Base-by-base conservation (phyloP, 2,329 filamentous ascomycete species). In the Diaporthe citrichinensis region DNA sequence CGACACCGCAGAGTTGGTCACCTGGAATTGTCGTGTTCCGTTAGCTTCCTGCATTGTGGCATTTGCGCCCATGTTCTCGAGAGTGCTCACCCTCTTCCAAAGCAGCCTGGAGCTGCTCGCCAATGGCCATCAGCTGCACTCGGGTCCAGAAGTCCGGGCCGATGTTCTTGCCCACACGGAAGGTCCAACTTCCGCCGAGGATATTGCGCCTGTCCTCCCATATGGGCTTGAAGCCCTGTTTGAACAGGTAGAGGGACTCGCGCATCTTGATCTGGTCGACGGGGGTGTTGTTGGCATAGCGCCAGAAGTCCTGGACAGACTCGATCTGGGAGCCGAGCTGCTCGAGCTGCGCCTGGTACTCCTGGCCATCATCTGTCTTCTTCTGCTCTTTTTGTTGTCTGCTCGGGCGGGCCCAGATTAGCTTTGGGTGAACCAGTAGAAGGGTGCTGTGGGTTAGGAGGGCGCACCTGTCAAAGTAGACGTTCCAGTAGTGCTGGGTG, bases 181-280 rank as follows among this genome's bases (percentile, higher is more conserved):
- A 98, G 31, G 95, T 97, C 95, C 95, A 98, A 83, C 94, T 94
- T 68, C 96, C 96, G 71, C 96, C 96, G 77, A 92, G 89, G 76
- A 93, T 88, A 85, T 98, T 98, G 80, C 97, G 92, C 55, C 94
- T 91, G 83, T 98, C 96, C 85, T 95, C 94, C 94, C 94, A 95
- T 79, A 95, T 87, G 74, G 94, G 94, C 78, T 90, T 90, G 84
- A 95, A 94, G 49, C 94, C 94, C 77, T 91, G 88, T 84, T 95
- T 95, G 88, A 95, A 95, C 78, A 96, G 89, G 83, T 95, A 94
- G 78, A 95, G 90, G 61, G 92, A 93, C 85, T 95, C 93, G 80
- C 93, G 92, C 87, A 94, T 92, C 84, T 93, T 93, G 84, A 96
- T 92, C 83, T 92, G 90, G 75, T 93, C 90, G 80, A 95, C 92